phyloP scores from a whole-genome alignment of 306 rosid species.

The Trichosanthes cucumerina region DNA sequence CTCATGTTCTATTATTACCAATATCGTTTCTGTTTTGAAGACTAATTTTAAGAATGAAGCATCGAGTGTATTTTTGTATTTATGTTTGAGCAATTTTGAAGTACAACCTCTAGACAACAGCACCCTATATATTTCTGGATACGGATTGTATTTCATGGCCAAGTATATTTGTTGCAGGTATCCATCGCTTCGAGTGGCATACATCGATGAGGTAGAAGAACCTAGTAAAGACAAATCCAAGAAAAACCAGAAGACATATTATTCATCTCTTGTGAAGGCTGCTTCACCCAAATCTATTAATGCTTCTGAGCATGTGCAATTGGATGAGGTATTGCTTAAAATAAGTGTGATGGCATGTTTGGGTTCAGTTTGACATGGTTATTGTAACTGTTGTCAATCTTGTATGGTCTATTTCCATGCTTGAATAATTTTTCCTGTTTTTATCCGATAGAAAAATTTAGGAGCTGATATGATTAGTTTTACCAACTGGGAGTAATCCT shows the following conservation, averaged over 20 bases:
- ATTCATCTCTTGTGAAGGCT: conserved; percentile 86
- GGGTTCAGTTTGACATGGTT: background rate
- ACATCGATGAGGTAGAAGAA: conserved; percentile 89
- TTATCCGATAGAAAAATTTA: background rate
- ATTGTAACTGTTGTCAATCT: background rate
- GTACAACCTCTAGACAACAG: background rate
- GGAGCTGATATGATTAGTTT: background rate
- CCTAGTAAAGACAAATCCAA: conserved; percentile 74
- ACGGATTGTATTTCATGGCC: background rate
- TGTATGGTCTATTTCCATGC: background rate
- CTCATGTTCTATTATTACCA: background rate
- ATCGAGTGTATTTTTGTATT: background rate
- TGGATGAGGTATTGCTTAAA: conserved; percentile 58
- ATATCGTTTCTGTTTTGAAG: background rate
- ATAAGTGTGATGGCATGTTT: background rate
- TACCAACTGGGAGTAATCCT: background rate
- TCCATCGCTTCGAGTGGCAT: conserved; percentile 94
- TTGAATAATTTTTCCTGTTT: background rate
- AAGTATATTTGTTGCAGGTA: conserved; percentile 41
- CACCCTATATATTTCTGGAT: background rate
- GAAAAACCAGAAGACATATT: conserved; percentile 65
- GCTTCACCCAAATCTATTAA: conserved; percentile 77
- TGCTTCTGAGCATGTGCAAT: conserved; percentile 65
- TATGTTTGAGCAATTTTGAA: background rate
- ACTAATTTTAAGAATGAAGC: background rate